Evolutionary conservation across 2,329 filamentous ascomycete species (phyloP).

Genomic region (Aspergillus pseudoglaucus): DNA sequence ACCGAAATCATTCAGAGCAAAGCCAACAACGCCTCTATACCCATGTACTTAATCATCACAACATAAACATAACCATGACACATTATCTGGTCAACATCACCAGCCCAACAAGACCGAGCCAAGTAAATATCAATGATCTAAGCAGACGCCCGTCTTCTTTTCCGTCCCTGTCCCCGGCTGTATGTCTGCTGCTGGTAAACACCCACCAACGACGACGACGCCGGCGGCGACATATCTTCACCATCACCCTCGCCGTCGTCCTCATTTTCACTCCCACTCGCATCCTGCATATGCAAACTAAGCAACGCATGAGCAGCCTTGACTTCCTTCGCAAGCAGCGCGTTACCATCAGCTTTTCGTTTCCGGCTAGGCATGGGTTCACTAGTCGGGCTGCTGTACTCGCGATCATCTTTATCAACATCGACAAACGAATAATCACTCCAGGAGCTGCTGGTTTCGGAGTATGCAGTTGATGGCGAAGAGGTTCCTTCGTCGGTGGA

Average conservation of each 20-base stretch:
- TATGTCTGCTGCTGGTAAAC: neutral
- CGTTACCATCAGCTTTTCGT: slow-evolving; percentile 5
- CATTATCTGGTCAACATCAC: neutral
- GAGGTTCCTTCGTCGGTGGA: too few species aligned
- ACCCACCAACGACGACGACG: neutral
- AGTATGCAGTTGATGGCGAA: too few species aligned
- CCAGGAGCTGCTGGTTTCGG: too few species aligned
- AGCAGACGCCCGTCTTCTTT: slow-evolving; percentile 14
- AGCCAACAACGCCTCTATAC: neutral
- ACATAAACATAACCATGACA: neutral
- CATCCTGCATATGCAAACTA: slow-evolving; percentile 28
- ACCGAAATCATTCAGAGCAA: neutral
- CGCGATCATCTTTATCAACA: too few species aligned
- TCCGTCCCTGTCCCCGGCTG: slow-evolving; percentile 1
- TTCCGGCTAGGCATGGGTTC: neutral
- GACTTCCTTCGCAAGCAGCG: slow-evolving; percentile 24
- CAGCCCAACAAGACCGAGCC: neutral
- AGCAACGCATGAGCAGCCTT: slow-evolving; percentile 34
- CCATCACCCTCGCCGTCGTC: too few species aligned
- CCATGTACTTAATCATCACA: neutral
- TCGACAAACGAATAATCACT: too few species aligned
- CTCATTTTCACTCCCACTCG: slow-evolving; percentile 10
- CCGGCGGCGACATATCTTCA: neutral
- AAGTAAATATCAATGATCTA: neutral
- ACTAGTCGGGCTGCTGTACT: too few species aligned